Evolutionary conservation across 106 monocot species (phyloP).

Genomic region (Acanthochlamys bracteata): DNA sequence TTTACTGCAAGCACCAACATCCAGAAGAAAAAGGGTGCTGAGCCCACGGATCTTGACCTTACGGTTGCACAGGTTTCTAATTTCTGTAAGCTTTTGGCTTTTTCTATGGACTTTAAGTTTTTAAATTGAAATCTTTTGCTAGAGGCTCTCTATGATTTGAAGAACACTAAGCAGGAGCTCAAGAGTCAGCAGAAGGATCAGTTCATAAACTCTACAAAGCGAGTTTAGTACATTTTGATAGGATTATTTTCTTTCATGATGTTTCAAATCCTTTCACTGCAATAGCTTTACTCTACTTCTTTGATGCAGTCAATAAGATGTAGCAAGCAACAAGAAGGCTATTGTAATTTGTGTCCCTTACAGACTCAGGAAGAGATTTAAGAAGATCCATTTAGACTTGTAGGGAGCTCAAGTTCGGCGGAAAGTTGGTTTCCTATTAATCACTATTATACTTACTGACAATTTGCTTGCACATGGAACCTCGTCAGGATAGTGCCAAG

Average conservation of each 20-base stretch:
- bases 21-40: conserved; percentile 64
- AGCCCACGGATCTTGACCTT: conserved; percentile 74
- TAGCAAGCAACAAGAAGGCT: conserved; percentile 64
- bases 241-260: too few species aligned
- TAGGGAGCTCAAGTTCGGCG: conserved; percentile 94
- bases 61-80: conserved; percentile 7
- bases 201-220: conserved; percentile 74
- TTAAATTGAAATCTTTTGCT: not conserved
- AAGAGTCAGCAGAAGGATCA: conserved; percentile 91
- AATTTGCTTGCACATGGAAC: too few species aligned
- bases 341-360: conserved; percentile 77
- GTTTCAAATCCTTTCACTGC: too few species aligned
- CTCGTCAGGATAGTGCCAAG: too few species aligned
- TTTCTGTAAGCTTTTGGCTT: not conserved
- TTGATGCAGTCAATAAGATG: conserved; percentile 53
- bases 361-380: conserved; percentile 66
- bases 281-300: too few species aligned
- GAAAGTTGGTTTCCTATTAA: too few species aligned
- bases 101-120: not conserved
- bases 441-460: too few species aligned
- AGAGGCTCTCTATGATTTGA: conserved; percentile 77
- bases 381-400: conserved; percentile 89
- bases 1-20: conserved; percentile 70
- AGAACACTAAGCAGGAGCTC: conserved; percentile 71
- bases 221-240: conserved; percentile 13